Base-by-base conservation (phyloP, 768 basidiomycete genomes). In the Kwoniella heveanensis region DNA sequence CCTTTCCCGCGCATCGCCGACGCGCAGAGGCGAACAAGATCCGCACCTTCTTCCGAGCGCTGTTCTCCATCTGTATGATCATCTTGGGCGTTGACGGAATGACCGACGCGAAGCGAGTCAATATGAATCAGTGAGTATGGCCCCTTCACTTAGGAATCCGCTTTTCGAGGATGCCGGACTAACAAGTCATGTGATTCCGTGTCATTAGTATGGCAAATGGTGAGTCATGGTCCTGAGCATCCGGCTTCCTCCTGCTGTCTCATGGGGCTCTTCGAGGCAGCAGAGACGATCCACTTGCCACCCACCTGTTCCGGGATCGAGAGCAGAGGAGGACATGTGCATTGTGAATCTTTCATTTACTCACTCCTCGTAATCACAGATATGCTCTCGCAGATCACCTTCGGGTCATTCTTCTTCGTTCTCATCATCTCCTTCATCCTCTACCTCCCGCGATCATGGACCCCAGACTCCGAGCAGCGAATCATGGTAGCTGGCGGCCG, bases 1-100 rank as follows among this genome's bases (percentile, higher is more conserved):
- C n/a, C n/a, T n/a, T n/a, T n/a, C n/a, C n/a, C n/a, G n/a, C n/a
- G n/a, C n/a, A n/a, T n/a, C n/a, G n/a, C n/a, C n/a, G n/a, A n/a
- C n/a, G n/a, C n/a, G 24, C 55, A 71, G 67, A 72, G 50, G 53
- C 51, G 25, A 75, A 75, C 62, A 72, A 72, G 50, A 60, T 71
- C 64, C 60, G 73, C 6, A 72, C 66, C 3, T 67, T 75, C 54
- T 68, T 68, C 36, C 71, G 73, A 44, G 27, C 64, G 19, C 17
- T 64, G n/a, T 72, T 72, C 55, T 44, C 56, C n/a, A 37, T 56
- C 6, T 46, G 57, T 29, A 24, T 67, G 13, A 47, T 70, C 15
- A 57, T 57, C 6, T 58, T 72, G 26, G 73, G 73, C 24, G 53
- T 53, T 37, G 73, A 75, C 37, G 73, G 68, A 2, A 47, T 72